Evolutionary conservation across 2,329 filamentous ascomycete genomes (phyloP).

Genomic region (Phialocephala sp.): DNA sequence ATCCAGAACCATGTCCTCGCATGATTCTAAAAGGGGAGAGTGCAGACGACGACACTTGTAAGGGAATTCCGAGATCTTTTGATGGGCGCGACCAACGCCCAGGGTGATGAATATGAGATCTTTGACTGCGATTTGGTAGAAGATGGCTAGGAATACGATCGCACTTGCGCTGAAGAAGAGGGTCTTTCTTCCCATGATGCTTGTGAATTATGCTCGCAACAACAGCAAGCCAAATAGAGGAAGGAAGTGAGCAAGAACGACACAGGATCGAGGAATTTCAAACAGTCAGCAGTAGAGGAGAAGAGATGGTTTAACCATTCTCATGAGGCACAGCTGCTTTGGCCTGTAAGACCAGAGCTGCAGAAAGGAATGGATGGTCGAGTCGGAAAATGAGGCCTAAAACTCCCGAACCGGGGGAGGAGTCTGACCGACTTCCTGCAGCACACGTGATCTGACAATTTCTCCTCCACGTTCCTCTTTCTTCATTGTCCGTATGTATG

Average conservation of each 20-base stretch:
- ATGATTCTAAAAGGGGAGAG: slow-evolving; percentile 28
- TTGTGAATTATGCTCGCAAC: background rate
- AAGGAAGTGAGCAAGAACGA: background rate
- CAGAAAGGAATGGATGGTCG: background rate
- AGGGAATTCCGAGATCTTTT: slow-evolving; percentile 43
- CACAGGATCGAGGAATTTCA: background rate
- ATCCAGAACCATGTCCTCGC: slow-evolving; percentile 35
- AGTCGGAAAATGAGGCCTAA: background rate
- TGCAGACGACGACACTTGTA: slow-evolving; percentile 31
- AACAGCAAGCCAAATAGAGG: background rate
- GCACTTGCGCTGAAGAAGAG: slow-evolving; percentile 12
- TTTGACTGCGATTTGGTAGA: slow-evolving; percentile 33
- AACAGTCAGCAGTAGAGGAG: background rate
- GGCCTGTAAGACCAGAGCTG: no score
- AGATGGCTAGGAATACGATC: slow-evolving; percentile 26
- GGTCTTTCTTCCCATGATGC: slow-evolving; percentile 19
- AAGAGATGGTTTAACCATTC: background rate
- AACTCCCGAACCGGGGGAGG: background rate
- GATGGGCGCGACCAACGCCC: slow-evolving; percentile 38
- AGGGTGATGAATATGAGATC: slow-evolving; percentile 38
- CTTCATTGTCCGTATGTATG: background rate
- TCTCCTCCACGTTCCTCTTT: background rate
- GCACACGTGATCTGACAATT: background rate
- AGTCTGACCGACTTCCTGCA: background rate
- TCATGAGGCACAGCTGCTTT: background rate